Conservation (phyloP, 306 rosid species). For the Purshia tridentata region DNA sequence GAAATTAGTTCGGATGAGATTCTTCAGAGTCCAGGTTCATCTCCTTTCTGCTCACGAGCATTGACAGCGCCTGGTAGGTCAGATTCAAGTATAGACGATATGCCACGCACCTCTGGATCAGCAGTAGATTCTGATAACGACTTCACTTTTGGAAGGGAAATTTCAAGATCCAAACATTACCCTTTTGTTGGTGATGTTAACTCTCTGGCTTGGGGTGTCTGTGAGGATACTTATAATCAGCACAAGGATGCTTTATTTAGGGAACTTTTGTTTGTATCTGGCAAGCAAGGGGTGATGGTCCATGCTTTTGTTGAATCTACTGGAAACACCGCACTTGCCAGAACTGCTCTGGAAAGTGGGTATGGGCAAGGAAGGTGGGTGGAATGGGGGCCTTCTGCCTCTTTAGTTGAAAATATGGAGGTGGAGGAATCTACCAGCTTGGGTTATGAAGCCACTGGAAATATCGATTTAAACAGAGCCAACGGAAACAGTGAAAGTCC, state of each 20-base stretch:
- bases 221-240: conserved; percentile 62
- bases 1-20: conserved; percentile 30
- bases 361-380: conserved; percentile 76
- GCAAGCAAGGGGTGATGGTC: conserved; percentile 70
- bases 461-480: conserved; percentile 27
- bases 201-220: conserved; percentile 81
- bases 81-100: conserved; percentile 39
- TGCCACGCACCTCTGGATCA: conserved; percentile 50
- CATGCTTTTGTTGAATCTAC: conserved; percentile 64
- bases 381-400: conserved; percentile 71
- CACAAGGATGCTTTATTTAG: conserved; percentile 63
- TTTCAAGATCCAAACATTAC: conserved; percentile 40
- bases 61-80: conserved; percentile 31
- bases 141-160: conserved; percentile 35
- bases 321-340: conserved; percentile 26
- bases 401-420: conserved; percentile 34
- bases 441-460: conserved; percentile 34
- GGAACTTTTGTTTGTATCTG: conserved; percentile 80
- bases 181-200: conserved; percentile 68
- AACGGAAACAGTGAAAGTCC: conserved; percentile 41
- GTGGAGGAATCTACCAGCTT: conserved; percentile 39
- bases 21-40: conserved; percentile 35
- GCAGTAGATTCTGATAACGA: conserved; percentile 33
- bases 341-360: conserved; percentile 39
- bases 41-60: conserved; percentile 34